Evolutionary conservation across 1,284 basidiomycete genomes (phyloP).

Genomic region (Apiotrichum sp.): DNA sequence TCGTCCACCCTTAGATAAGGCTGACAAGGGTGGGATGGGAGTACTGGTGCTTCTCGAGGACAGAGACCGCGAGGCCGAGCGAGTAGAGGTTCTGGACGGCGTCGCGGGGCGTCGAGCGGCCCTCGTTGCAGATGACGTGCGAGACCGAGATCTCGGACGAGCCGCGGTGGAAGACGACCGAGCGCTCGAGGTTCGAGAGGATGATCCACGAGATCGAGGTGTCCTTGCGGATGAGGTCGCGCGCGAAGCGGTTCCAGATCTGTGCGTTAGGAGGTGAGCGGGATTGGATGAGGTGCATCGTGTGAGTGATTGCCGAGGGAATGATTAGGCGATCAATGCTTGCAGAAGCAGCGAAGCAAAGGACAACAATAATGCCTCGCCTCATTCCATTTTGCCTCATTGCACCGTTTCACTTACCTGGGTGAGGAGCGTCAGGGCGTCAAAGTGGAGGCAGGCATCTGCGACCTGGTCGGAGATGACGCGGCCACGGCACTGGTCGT

Average conservation of each 20-base stretch:
- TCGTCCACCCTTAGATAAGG: neutral
- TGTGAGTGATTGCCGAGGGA: too few species aligned
- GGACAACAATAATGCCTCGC: too few species aligned
- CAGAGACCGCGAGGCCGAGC: slow-evolving; percentile 10
- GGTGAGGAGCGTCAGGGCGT: slow-evolving; percentile 14
- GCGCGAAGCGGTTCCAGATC: slow-evolving; percentile 16
- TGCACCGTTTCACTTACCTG: slow-evolving; percentile 5
- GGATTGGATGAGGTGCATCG: too few species aligned
- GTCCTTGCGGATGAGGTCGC: slow-evolving; percentile 7
- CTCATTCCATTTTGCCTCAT: too few species aligned
- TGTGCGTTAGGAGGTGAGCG: neutral
- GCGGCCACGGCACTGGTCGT: slow-evolving; percentile 10
- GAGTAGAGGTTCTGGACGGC: slow-evolving; percentile 17
- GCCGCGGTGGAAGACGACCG: slow-evolving; percentile 16
- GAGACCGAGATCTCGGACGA: slow-evolving; percentile 10
- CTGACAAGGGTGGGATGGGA: slow-evolving; percentile 4
- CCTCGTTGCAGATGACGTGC: slow-evolving; percentile 9
- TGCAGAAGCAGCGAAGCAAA: too few species aligned
- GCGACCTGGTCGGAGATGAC: slow-evolving; percentile 2
- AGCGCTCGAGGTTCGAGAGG: slow-evolving; percentile 14
- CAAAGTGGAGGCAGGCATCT: slow-evolving; percentile 10
- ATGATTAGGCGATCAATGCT: too few species aligned
- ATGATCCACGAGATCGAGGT: slow-evolving; percentile 9
- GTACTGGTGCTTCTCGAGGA: slow-evolving; percentile 19
- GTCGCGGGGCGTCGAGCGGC: slow-evolving; percentile 12